Conservation (phyloP, 2,329 filamentous ascomycete species). For the Hymenoscyphus repandus region DNA sequence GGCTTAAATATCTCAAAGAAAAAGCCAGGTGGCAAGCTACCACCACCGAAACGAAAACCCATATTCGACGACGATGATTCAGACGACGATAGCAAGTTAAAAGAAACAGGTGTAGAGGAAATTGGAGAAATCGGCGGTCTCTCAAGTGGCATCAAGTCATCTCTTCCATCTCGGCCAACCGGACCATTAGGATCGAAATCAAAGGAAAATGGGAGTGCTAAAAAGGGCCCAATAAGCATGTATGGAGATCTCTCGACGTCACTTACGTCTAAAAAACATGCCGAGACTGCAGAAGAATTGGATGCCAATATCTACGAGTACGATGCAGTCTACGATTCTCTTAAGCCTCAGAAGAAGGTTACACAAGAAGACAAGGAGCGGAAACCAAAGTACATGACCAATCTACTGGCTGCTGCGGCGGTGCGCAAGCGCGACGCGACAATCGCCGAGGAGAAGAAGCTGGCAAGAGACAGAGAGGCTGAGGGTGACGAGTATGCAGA, state of each 20-base stretch:
- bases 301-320: conserved; percentile 82
- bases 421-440: conserved; percentile 72
- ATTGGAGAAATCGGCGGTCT: conserved; percentile 58
- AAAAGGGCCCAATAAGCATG: conserved; percentile 38
- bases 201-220: conserved; percentile 32
- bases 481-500: conserved; percentile 77
- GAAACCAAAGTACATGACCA: conserved; percentile 74
- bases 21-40: conserved; percentile 40
- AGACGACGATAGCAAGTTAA: conserved; percentile 41
- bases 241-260: conserved; percentile 64
- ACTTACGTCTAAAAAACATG: conserved; percentile 57
- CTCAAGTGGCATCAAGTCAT: conserved; percentile 32
- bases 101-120: conserved; percentile 41
- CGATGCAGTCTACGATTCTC: conserved; percentile 73
- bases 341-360: conserved; percentile 59
- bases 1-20: conserved; percentile 61
- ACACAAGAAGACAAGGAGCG: conserved; percentile 51
- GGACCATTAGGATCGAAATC: conserved; percentile 23
- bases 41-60: conserved; percentile 46
- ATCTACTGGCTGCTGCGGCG: conserved; percentile 66
- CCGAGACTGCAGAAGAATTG: conserved; percentile 57
- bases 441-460: conserved; percentile 74
- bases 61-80: conserved; percentile 56
- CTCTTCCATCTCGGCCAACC: conserved; percentile 30
- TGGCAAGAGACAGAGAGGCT: conserved; percentile 70